Base-by-base conservation (phyloP, 2,329 filamentous ascomycete genomes). In the Clarireedia paspali region DNA sequence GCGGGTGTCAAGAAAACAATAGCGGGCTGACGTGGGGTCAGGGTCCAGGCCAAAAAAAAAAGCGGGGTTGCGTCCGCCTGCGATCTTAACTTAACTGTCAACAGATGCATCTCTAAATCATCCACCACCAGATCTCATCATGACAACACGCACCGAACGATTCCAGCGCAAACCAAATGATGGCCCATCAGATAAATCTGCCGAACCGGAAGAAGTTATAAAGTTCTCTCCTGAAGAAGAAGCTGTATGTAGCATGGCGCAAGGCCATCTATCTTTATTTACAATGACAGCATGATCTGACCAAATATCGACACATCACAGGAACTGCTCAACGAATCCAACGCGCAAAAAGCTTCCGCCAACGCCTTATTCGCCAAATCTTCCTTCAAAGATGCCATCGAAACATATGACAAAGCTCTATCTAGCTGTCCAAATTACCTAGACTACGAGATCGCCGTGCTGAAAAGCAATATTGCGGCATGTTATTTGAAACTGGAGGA, bases 401-500 rank as follows among this genome's bases (percentile, higher is more conserved):
- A 84, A 62, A 86, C 81, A 59, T 97, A 97, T 73, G 86, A 91
- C 66, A 82, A 87, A 62, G 91, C 94, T 23, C 77, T 95, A 3
- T 78, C 83, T 12, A 80, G 84, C 6, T 91, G 89, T 66, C 92
- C 92, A 2, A 85, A 83, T 61, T 95, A 95, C 69, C 81, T 95
- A 26, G 84, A 92, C 69, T 96, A 89, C 73, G 90, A 96, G 64
- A 78, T 92, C 60, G 90, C 91, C 26, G 89, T 97, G 9, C 77
- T 97, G 5, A 83, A 86, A 57, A 91, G 88, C 69, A 97, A 97
- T 74, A 86, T 96, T 62, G 82, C 92, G 1, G 92, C 91, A 9
- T 96, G 91, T 68, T 83, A 96, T 65, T 71, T 97, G 54, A 95
- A 95, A 69, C 76, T 95, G 3, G 78, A 84, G 59, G 85, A 92